Base-by-base conservation (phyloP, 2,329 filamentous ascomycete genomes). In the Trichoderma atroviride region DNA sequence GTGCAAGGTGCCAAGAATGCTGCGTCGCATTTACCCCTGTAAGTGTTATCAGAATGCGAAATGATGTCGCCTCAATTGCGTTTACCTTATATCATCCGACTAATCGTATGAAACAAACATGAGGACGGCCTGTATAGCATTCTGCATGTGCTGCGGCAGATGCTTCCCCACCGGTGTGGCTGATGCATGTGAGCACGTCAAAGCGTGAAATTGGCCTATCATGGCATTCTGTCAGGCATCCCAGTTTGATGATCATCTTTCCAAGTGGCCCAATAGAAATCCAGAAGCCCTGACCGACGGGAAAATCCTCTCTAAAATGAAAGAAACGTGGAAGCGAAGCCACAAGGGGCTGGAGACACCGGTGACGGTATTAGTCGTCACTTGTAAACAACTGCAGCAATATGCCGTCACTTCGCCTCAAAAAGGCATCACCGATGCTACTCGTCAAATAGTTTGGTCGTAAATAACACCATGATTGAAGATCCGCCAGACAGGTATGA, bases 131-230 rank as follows among this genome's bases (percentile, higher is more conserved):
- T 19, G 19, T 19, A 52, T 33, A 24, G 52, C 24, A 65, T 24
- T 43, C 27, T 47, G 37, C 62, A 27, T 33, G 19, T 43, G 62
- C 52, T 55, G 50, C 19, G 24, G 24, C 27, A 43, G 9, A 33
- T 57, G 52, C 4, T 57, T 11, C 52, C 62, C 50, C 62, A 35
- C 52, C 27, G 62, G 2, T 56, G 50, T 65, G 52, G 62, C 50
- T 65, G 37, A 66, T 35, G 63, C 63, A 58, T 58, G 63, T 58
- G 63, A 58, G 24, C 53, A 27, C 37, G 50, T 64, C 61, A 64
- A 55, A 64, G 61, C 4, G 10, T 31, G 40, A 40, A 5, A n/a
- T 50, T 31, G 58, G 40, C 58, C 37, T 37, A 40, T 29, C 61
- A 40, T 29, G 10, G 24, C 50, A 9, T 33, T 50, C 52, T 24